Base-by-base conservation (phyloP, 1,139 yeast species). In the Kodamaea sp. region DNA sequence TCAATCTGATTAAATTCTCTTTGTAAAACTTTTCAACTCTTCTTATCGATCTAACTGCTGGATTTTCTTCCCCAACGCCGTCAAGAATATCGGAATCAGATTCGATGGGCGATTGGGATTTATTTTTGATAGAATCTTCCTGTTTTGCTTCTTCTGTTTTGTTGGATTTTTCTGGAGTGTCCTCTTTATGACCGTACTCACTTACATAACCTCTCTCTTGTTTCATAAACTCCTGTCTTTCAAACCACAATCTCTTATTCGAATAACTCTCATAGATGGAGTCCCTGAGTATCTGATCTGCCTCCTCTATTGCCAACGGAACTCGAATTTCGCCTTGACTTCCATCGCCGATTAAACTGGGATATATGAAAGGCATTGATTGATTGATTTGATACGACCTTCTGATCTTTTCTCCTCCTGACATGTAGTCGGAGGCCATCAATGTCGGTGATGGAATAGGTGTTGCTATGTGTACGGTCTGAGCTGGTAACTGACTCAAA, bases 391-490 rank as follows among this genome's bases (percentile, higher is more conserved):
- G 90, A 48, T 82, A 86, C 37, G 87, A 77, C 46, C 83, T 80
- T 44, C 88, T 74, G 21, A 74, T 71, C 48, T 82, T 85, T 38
- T 78, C 83, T 9, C 85, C 85, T 1, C 78, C 79, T 4, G 75
- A 57, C 63, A 72, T 65, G 37, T 61, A 70, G 29, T 70, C 76
- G 4, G 73, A 66, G 16, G 95, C 89, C 1, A 83, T 75, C 7
- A 78, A 58, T 0, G 86, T 83, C 0, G 96, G 96, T 0, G 96
- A 84, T 1, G 96, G 94, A 0, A 84, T 86, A 0, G 96, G 96
- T 0, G 96, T 88, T 0, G 96, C 90, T 12, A 89, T 72, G 56
- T 89, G 96, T 3, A 83, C 63, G 1, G 76, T 71, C 23, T 85
- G 88, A 0, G 78, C 69, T 1, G 87, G 85, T 13, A 82, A 58